Conservation (phyloP, 2,329 filamentous ascomycete species). For the Rugonectria rugulosa region DNA sequence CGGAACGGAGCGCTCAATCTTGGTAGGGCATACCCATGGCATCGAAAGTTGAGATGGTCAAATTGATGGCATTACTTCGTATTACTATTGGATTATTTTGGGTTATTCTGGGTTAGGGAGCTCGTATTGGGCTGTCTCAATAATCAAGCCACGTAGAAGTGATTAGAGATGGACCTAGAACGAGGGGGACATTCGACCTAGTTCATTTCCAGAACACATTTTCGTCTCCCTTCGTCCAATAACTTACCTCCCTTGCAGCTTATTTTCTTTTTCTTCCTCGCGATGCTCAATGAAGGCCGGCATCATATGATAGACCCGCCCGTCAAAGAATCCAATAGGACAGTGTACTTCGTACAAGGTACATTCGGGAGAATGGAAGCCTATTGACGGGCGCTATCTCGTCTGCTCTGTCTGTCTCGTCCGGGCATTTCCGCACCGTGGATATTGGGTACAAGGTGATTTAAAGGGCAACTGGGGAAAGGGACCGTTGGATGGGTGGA, state of each 20-base stretch:
- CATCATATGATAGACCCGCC: background rate
- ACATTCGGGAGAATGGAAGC: background rate
- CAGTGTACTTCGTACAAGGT: too few species aligned
- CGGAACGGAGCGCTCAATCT: slow-evolving; percentile 35
- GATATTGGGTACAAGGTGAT: too few species aligned
- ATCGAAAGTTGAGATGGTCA: slow-evolving; percentile 30
- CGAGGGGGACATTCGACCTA: background rate
- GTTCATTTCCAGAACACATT: background rate
- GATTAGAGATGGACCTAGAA: background rate
- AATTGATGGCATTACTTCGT: background rate
- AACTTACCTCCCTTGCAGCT: background rate
- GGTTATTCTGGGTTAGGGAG: slow-evolving; percentile 19
- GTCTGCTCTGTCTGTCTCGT: background rate
- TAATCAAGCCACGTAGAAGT: slow-evolving; percentile 28
- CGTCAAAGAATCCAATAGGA: background rate
- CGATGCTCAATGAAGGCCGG: background rate
- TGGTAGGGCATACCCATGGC: slow-evolving; percentile 18
- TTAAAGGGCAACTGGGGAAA: too few species aligned
- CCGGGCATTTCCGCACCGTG: background rate
- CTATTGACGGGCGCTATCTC: background rate
- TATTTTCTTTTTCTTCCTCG: background rate
- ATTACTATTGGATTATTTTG: slow-evolving; percentile 14
- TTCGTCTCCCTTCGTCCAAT: background rate
- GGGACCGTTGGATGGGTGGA: slow-evolving; percentile 1
- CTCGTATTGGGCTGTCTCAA: slow-evolving; percentile 31